phyloP scores from a whole-genome alignment of 148 eudicot genomes.

The Pharnaceum exiguum region DNA sequence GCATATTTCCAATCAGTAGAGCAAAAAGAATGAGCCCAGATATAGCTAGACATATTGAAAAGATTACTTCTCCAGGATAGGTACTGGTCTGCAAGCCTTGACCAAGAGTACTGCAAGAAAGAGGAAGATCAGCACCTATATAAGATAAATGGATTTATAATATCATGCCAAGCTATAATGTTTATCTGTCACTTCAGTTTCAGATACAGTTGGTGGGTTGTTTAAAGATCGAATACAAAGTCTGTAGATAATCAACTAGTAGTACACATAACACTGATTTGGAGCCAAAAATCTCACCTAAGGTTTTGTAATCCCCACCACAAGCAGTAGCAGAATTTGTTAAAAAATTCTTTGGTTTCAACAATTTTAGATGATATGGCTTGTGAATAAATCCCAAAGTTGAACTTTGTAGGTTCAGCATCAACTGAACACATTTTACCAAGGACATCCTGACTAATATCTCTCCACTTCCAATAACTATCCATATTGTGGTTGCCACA shows the following conservation, averaged over 20 bases:
- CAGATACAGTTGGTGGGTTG: no score
- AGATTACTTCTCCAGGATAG: constrained; percentile 84
- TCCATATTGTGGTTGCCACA: constrained; percentile 51
- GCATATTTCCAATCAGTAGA: constrained; percentile 96
- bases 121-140: background rate
- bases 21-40: constrained; percentile 96
- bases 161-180: no score
- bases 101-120: constrained; percentile 88
- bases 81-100: constrained; percentile 97
- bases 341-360: constrained; percentile 40
- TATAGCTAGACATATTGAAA: constrained; percentile 77
- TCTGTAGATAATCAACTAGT: background rate
- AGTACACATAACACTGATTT: no score
- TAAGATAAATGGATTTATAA: no score
- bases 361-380: constrained; percentile 77
- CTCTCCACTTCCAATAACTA: constrained; percentile 44
- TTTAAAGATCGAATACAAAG: no score
- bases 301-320: constrained; percentile 99
- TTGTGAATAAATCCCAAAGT: constrained; percentile 81
- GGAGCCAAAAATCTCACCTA: constrained; percentile 70
- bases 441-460: constrained; percentile 43
- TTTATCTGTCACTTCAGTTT: no score
- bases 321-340: constrained; percentile 87
- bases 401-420: constrained; percentile 52
- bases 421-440: constrained; percentile 36